Evolutionary conservation across 2,329 filamentous ascomycete genomes (phyloP).

Genomic region (Penicillium sp.): DNA sequence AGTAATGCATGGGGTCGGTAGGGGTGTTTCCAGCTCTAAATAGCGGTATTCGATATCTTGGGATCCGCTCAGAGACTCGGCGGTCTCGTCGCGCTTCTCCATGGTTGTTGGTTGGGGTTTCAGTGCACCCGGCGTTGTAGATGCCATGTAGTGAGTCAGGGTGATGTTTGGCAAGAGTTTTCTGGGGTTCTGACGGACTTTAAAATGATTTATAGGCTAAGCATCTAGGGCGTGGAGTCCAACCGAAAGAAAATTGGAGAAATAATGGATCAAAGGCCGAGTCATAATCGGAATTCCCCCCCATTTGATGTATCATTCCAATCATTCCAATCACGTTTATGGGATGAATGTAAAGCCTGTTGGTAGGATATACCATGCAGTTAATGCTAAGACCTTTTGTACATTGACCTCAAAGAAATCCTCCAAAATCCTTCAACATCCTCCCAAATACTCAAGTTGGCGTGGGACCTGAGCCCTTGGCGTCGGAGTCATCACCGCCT

Average conservation of each 20-base stretch:
- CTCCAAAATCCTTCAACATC: no score
- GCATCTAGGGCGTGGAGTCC: background rate
- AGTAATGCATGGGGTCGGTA: constrained; percentile 48
- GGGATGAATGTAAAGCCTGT: background rate
- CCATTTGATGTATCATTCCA: background rate
- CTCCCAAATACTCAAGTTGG: no score
- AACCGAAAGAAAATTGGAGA: background rate
- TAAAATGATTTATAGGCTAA: background rate
- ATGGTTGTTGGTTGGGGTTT: constrained; percentile 11
- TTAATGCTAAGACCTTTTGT: background rate
- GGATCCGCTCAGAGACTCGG: constrained; percentile 14
- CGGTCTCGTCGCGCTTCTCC: constrained; percentile 13
- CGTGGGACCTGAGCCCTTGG: no score
- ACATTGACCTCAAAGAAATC: no score
- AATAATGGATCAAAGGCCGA: background rate
- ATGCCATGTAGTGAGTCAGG: background rate
- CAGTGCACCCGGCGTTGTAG: background rate
- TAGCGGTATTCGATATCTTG: constrained; percentile 56
- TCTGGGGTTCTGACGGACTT: background rate
- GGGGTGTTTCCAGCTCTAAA: constrained; percentile 59
- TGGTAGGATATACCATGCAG: background rate
- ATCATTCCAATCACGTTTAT: background rate
- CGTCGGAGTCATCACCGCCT: no score
- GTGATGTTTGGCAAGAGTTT: background rate
- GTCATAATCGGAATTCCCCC: background rate